Evolutionary conservation across 768 basidiomycete species (phyloP).

Genomic region (Naganishia vaughanmartiniae): DNA sequence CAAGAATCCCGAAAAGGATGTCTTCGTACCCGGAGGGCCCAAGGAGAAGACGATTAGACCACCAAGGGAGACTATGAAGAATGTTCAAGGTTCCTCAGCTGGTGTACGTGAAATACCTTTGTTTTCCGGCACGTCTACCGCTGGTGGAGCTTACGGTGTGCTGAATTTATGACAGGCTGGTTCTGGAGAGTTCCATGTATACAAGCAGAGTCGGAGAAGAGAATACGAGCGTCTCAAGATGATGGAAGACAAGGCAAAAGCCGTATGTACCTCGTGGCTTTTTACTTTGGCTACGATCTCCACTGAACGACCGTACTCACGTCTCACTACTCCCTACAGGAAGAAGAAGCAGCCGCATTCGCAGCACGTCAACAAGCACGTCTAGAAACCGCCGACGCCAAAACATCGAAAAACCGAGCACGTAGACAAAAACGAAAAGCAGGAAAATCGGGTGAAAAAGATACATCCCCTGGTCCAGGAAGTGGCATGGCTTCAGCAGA

Average conservation of each 20-base stretch:
- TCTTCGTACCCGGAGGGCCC: constrained; percentile 71
- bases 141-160: too few species aligned
- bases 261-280: constrained; percentile 57
- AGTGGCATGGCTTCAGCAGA: constrained; percentile 25
- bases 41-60: constrained; percentile 78
- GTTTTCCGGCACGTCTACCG: too few species aligned
- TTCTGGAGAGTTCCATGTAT: constrained; percentile 96
- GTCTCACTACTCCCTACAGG: constrained; percentile 56
- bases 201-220: constrained; percentile 86
- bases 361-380: constrained; percentile 69
- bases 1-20: constrained; percentile 81
- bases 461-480: constrained; percentile 9
- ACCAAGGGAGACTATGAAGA: constrained; percentile 86
- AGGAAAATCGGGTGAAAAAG: constrained; percentile 54
- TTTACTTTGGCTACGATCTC: constrained; percentile 5
- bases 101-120: constrained; percentile 57
- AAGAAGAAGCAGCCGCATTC: constrained; percentile 69
- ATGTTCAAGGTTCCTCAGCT: constrained; percentile 94
- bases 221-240: constrained; percentile 93
- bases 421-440: constrained; percentile 90
- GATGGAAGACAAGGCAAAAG: constrained; percentile 75
- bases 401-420: constrained; percentile 92
- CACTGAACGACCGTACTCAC: neutral
- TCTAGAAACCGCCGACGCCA: constrained; percentile 71
- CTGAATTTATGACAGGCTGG: constrained; percentile 60